Evolutionary conservation across 495 filamentous ascomycete genomes (phyloP).

Genomic region (Podospora pseudocomata): DNA sequence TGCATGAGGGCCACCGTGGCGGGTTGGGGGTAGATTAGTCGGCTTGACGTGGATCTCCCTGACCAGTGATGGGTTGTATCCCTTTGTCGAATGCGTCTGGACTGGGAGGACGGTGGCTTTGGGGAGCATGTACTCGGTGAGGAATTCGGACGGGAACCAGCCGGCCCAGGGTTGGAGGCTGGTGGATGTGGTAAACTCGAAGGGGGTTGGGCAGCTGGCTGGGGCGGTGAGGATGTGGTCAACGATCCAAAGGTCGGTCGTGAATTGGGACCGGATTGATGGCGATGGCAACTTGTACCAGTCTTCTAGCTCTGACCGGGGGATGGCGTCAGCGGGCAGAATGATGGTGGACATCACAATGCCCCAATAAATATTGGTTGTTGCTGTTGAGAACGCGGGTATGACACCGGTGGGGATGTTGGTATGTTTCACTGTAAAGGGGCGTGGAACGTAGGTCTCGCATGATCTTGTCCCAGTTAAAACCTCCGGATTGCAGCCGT

Average conservation of each 20-base stretch:
- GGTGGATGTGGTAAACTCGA: constrained; percentile 33
- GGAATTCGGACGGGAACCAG: constrained; percentile 31
- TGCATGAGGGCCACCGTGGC: not conserved
- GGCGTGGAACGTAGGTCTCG: too few relatives aligned
- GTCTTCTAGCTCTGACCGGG: constrained; percentile 7
- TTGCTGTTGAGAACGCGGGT: too few relatives aligned
- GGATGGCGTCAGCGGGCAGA: constrained; percentile 31
- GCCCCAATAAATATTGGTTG: not conserved
- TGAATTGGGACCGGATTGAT: constrained; percentile 5
- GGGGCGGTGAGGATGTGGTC: constrained; percentile 34
- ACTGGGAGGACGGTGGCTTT: constrained; percentile 27
- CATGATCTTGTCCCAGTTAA: not conserved
- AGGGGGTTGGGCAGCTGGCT: constrained; percentile 8
- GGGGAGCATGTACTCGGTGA: constrained; percentile 34
- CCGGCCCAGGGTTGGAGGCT: constrained; percentile 12
- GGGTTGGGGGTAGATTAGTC: too few relatives aligned
- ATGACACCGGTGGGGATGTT: too few relatives aligned
- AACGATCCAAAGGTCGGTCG: too few relatives aligned
- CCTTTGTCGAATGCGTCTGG: constrained; percentile 13
- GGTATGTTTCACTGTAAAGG: too few relatives aligned
- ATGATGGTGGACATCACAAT: constrained; percentile 37
- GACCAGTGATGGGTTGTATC: too few relatives aligned
- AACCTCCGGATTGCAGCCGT: not conserved
- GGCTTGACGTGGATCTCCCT: too few relatives aligned
- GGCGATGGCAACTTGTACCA: constrained; percentile 17